Percentiles rank a stretch among this genome's conserved stretches.
These are phyloP conservation scores for Leccinum proliferum DNA, from an alignment of 1,284 basidiomycete species.

Conservation along the genomic window DNA sequence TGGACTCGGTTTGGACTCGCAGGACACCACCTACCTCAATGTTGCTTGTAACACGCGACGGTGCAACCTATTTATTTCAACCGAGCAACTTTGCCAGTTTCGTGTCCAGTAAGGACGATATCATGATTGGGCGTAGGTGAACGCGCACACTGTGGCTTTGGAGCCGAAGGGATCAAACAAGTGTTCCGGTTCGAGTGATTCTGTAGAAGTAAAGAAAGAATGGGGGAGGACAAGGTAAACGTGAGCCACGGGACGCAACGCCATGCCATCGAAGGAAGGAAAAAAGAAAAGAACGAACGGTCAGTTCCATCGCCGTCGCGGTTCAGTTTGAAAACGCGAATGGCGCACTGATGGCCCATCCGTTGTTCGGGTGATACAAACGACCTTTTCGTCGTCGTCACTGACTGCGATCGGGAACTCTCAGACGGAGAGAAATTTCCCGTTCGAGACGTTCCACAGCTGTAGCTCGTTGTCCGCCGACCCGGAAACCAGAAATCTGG, in stretches of 20 bases:
- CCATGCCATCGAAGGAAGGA: neutral
- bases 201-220: conserved; percentile 33
- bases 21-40: too few relatives aligned
- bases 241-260: neutral
- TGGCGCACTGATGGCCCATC: conserved; percentile 88
- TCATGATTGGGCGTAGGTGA: conserved; percentile 79
- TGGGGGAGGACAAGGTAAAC: too few relatives aligned
- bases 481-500: conserved; percentile 85
- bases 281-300: conserved; percentile 39
- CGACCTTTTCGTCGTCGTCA: conserved; percentile 80
- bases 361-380: conserved; percentile 97
- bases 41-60: too few relatives aligned
- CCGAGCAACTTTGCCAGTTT: conserved; percentile 90
- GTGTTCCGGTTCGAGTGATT: conserved; percentile 68
- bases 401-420: conserved; percentile 97
- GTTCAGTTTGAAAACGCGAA: too few relatives aligned
- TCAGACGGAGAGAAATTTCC: conserved; percentile 91
- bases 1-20: too few relatives aligned
- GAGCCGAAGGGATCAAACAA: conserved; percentile 89
- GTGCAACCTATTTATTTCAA: too few relatives aligned
- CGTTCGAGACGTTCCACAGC: conserved; percentile 88
- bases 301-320: conserved; percentile 71
- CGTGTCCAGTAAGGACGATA: conserved; percentile 89
- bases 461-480: conserved; percentile 88
- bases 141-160: conserved; percentile 94